These are phyloP conservation scores for Gynandropsis gynandra DNA, from an alignment of 345 rosid genomes.

Conservation along the genomic window DNA sequence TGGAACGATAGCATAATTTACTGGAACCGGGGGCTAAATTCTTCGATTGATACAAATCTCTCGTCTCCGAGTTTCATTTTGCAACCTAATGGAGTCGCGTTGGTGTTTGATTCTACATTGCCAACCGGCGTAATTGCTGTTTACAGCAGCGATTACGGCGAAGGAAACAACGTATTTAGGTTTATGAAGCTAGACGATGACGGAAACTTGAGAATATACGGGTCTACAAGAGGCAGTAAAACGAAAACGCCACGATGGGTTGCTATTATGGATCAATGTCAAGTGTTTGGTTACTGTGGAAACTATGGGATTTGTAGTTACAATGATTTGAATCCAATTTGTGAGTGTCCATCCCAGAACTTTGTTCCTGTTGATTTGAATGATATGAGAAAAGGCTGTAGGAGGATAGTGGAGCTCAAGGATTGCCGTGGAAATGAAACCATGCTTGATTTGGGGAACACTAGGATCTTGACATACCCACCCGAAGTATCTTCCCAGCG, in stretches of 20 bases:
- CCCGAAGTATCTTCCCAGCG: slow-evolving; percentile 36
- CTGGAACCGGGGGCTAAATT: slow-evolving; percentile 44
- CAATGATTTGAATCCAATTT: slow-evolving; percentile 32
- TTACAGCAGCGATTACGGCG: slow-evolving; percentile 51
- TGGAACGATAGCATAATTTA: slow-evolving; percentile 47
- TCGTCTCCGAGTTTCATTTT: slow-evolving; percentile 39
- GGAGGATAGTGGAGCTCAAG: slow-evolving; percentile 42
- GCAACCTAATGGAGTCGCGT: slow-evolving; percentile 38
- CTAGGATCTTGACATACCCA: slow-evolving; percentile 43
- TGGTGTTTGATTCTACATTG: slow-evolving; percentile 34
- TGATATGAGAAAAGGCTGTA: slow-evolving; percentile 52
- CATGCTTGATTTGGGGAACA: slow-evolving; percentile 44
- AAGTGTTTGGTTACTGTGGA: slow-evolving; percentile 60
- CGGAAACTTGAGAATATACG: slow-evolving; percentile 61
- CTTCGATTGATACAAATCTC: slow-evolving; percentile 35
- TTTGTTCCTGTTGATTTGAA: slow-evolving; percentile 44
- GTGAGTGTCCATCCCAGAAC: slow-evolving; percentile 60
- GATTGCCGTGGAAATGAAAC: slow-evolving; percentile 43
- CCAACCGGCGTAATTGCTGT: slow-evolving; percentile 26
- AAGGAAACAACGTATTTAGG: slow-evolving; percentile 42
- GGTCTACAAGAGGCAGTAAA: slow-evolving; percentile 31
- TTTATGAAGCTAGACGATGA: slow-evolving; percentile 47
- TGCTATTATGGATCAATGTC: slow-evolving; percentile 56
- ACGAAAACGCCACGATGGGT: slow-evolving; percentile 35
- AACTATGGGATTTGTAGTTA: slow-evolving; percentile 57